Percentiles rank a stretch among this genome's conserved stretches.
Evolutionary conservation across 2,329 filamentous ascomycete species (phyloP).

Genomic region (Nemania sp.): DNA sequence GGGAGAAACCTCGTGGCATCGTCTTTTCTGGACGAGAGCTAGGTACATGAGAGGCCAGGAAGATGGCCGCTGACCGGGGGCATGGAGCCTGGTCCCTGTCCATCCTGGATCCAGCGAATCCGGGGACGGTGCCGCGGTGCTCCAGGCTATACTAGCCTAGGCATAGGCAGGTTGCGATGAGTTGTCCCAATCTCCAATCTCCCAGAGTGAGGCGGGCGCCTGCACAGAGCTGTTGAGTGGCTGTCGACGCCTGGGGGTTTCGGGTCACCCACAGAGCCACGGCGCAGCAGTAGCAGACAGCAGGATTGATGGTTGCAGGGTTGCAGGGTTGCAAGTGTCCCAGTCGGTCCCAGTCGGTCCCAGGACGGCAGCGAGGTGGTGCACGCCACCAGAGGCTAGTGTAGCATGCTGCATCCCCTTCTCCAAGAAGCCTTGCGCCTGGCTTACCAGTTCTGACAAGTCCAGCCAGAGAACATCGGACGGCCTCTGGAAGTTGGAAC

Average conservation of each 20-base stretch:
- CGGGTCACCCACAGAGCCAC: slow-evolving; percentile 13
- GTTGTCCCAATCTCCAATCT: slow-evolving; percentile 34
- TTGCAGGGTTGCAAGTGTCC: slow-evolving; percentile 16
- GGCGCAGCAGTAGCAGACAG: neutral
- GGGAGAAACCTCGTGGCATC: slow-evolving; percentile 29
- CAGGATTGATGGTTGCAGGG: slow-evolving; percentile 22
- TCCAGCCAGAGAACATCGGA: slow-evolving; percentile 12
- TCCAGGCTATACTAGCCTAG: slow-evolving; percentile 17
- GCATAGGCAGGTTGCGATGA: slow-evolving; percentile 36
- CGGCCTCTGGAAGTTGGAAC: neutral
- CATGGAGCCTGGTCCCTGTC: slow-evolving; percentile 20
- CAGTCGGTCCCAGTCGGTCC: too few species aligned
- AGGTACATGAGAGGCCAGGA: slow-evolving; percentile 24
- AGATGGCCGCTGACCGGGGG: slow-evolving; percentile 8
- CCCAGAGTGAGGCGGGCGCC: slow-evolving; percentile 39
- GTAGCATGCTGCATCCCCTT: slow-evolving; percentile 8
- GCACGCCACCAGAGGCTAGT: neutral
- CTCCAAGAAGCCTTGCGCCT: slow-evolving; percentile 19
- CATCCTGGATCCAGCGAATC: slow-evolving; percentile 21
- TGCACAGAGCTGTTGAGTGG: slow-evolving; percentile 37
- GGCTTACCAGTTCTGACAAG: slow-evolving; percentile 13
- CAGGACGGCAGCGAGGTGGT: slow-evolving; percentile 9
- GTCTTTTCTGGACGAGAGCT: slow-evolving; percentile 23
- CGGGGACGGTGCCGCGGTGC: slow-evolving; percentile 24
- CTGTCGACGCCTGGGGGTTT: slow-evolving; percentile 31